phyloP scores from a whole-genome alignment of 345 rosid species.

The Jatropha curcas region DNA sequence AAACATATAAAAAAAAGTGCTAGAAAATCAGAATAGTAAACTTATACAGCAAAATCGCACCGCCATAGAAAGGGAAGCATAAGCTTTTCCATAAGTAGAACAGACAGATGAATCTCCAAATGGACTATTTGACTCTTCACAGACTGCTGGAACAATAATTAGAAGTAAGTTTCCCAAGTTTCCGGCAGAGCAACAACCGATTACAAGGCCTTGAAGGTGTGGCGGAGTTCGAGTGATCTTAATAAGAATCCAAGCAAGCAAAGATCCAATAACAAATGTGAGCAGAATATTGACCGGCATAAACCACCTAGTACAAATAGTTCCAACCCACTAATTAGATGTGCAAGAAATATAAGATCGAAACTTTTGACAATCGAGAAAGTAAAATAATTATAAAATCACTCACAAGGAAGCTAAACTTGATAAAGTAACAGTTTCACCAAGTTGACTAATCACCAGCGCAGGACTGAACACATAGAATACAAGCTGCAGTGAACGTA shows the following conservation, averaged over 20 bases:
- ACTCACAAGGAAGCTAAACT: constrained; percentile 44
- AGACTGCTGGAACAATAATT: constrained; percentile 39
- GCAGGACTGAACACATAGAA: constrained; percentile 51
- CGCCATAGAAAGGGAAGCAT: constrained; percentile 44
- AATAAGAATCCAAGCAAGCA: constrained; percentile 41
- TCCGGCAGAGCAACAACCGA: constrained; percentile 57
- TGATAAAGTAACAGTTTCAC: constrained; percentile 39
- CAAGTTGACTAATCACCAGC: constrained; percentile 40
- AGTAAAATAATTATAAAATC: not conserved
- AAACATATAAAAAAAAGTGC: no score
- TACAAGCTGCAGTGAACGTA: constrained; percentile 27
- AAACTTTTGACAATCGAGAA: no score
- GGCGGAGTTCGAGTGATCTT: constrained; percentile 38
- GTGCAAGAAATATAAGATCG: not conserved
- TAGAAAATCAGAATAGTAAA: no score
- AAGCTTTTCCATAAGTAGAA: constrained; percentile 27
- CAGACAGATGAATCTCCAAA: constrained; percentile 34
- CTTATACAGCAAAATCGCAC: no score
- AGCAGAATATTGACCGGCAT: constrained; percentile 49
- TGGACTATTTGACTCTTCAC: constrained; percentile 28
- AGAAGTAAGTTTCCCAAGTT: constrained; percentile 38
- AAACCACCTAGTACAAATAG: constrained; percentile 44
- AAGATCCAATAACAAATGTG: constrained; percentile 37
- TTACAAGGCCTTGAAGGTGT: constrained; percentile 44
- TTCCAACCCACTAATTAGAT: not conserved